Base-by-base conservation (phyloP, 208 protist species). In the Acanthamoeba culbertsoni region DNA sequence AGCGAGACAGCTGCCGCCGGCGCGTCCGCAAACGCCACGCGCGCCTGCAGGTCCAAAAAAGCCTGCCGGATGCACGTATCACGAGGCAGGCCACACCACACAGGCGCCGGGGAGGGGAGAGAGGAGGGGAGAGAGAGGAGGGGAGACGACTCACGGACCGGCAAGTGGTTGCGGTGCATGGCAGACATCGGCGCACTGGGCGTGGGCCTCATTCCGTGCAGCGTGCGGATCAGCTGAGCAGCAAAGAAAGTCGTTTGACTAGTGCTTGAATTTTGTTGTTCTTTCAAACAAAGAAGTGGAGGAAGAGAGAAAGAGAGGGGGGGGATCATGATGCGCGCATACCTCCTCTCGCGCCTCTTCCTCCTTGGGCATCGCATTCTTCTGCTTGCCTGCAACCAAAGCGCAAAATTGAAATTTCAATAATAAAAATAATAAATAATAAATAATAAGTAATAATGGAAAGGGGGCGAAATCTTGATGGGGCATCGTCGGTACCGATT, bases 281-380 rank as follows among this genome's bases (percentile, higher is more conserved):
- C 12, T 62, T 18, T 62, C 4, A 20, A 33, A n/a, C 6, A 16
- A 26, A 20, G 0, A 35, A n/a, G 2, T 12, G 14, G 28, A 28
- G 26, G 18, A n/a, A 28, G 59, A 33, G 59, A 26, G 59, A 28
- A 26, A 28, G 26, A n/a, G 59, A 33, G 28, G 6, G 18, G 59
- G 59, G 8, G 59, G 14, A 26, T 68, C 12, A 28, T 10, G 59
- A 26, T 43, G 63, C 26, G 6, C 14, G 10, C 4, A 7, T 77
- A 88, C 45, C 79, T 90, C 82, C 40, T 90, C 82, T 18, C 82
- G 45, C 3, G 28, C 53, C 26, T 90, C 53, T 20, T 90, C 82
- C 12, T 90, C 26, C 82, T 90, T 90, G 0, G 57, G 82, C 82
- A 71, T 90, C 28, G 37, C 23, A 28, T 55, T 53, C 71, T 82